Evolutionary conservation across 495 filamentous ascomycete species (phyloP).

Genomic region (Cercophora newfieldiana): DNA sequence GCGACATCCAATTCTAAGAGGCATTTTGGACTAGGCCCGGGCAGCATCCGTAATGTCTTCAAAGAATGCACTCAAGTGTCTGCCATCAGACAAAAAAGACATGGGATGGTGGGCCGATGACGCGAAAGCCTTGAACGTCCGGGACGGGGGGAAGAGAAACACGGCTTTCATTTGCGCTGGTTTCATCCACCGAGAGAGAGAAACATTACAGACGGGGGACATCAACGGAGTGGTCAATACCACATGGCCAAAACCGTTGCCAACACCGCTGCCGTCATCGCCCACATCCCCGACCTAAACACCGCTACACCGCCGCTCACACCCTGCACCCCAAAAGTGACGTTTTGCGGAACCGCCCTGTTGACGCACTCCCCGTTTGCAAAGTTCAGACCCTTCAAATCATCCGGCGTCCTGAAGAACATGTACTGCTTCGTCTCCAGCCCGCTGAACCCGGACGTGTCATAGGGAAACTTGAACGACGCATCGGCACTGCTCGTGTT

Average conservation of each 20-base stretch:
- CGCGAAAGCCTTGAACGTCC: background rate
- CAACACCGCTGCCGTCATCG: background rate
- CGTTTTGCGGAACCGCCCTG: constrained; percentile 58
- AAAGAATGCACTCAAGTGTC: too few species aligned
- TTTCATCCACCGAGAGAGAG: background rate
- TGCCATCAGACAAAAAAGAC: too few species aligned
- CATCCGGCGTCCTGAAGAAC: constrained; percentile 74
- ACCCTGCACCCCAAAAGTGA: constrained; percentile 70
- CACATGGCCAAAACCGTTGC: background rate
- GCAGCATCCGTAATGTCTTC: too few species aligned
- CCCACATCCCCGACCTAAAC: background rate
- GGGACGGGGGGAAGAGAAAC: background rate
- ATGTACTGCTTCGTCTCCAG: constrained; percentile 67
- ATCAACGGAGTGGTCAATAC: background rate
- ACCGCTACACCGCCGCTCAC: constrained; percentile 35
- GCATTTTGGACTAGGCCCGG: too few species aligned
- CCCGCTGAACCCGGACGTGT: constrained; percentile 67
- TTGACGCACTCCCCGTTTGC: constrained; percentile 70
- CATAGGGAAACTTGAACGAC: constrained; percentile 63
- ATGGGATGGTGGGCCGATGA: too few species aligned
- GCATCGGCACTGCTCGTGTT: constrained; percentile 71
- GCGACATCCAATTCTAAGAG: too few species aligned
- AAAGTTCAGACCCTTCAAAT: constrained; percentile 67
- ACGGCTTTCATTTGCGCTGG: background rate
- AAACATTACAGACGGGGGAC: background rate